Evolutionary conservation across 805 yeast genomes (phyloP), one percentile per base, ranked within the genome.

Genomic region (Starmerella bombicola): DNA sequence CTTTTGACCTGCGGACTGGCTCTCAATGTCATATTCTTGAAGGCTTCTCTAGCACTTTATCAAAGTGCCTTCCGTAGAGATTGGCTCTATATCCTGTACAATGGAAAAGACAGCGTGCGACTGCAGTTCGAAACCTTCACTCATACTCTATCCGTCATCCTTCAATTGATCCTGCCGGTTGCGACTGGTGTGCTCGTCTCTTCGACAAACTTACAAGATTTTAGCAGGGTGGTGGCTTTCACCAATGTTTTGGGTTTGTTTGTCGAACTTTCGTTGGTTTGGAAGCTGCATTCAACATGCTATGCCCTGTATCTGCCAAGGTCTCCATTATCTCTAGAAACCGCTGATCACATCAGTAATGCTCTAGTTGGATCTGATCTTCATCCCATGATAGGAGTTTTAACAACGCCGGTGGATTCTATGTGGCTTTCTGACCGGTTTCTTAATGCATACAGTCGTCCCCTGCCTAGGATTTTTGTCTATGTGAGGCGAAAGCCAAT

Each of bases 41-140:
- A 35, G 33, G 25, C 35, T 12, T 33, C 47, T 17, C 31, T 47
- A 9, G 24, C 35, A 9, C 30, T 46, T 5, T 50, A 40, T 38
- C 51, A 42, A 17, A 16, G 36, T 16, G 33, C 46, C 3, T 42
- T 49, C 36, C 38, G 52, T 18, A 35, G 36, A 18, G 57, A 53
- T 33, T 53, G 57, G 57, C 42, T 50, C n/a, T 46, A 42, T 20
- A 45, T 52, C 21, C 38, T 53, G 26, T 38, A 52, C n/a, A 50
- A 51, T 37, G 46, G 49, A 30, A 54, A 53, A 41, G 47, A 45
- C 21, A 33, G 35, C 17, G 36, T 46, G 13, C 43, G 47, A 17
- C 26, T 48, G 7, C 33, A 33, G 15, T 41, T 53, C 31, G 43
- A 36, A 25, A 28, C 16, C 4, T 10, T 40, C 19, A 42, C 47